Evolutionary conservation across 352 stramenopile genomes (phyloP), one percentile per base, ranked within the genome.

Genomic region (Globisporangium sylvaticum): DNA sequence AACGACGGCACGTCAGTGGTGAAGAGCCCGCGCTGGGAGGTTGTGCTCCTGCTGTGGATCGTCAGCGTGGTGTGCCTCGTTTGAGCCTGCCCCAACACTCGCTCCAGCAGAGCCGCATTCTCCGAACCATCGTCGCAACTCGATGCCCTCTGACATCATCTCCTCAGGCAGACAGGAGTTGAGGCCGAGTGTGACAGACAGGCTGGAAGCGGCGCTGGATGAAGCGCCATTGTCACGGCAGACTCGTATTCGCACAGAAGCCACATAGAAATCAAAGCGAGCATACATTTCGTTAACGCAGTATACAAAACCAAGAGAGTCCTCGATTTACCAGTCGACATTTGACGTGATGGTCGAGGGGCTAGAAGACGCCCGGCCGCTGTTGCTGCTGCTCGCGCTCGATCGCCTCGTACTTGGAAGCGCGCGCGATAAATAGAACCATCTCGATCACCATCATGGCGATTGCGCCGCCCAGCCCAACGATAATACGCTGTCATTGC

Each of bases 371-470:
- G 44, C 64, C 68, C 1, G 48, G 55, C 18, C 73, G 70, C 18
- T 69, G 71, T 39, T 80, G 81, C 67, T 63, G 73, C 55, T 81
- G 75, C 32, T 84, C 46, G 7, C 74, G 65, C 67, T 92, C 82
- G 31, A 93, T 73, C 22, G 64, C 73, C 42, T 93, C 83, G 29
- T 83, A 79, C 71, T 92, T 92, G 57, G 84, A 72, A 1, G 84
- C 80, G 7, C 88, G 80, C 18, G 86, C 62, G 70, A 96, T 96
- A 70, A 88, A 96, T 52, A 96, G 73, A 48, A 94, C 74, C 88
- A 96, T 96, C 68, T 96, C 88, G 53, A 96, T 80, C 34, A 96
- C 68, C 86, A 94, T 94, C 88, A 96, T 96, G 58, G 62, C 78
- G 70, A 96, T 89, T 12, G 88, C 84, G 27, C 81, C 86, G 42